These are phyloP conservation scores for Sugiyamaella smithiae DNA, from an alignment of 805 yeast genomes.

Conservation along the genomic window DNA sequence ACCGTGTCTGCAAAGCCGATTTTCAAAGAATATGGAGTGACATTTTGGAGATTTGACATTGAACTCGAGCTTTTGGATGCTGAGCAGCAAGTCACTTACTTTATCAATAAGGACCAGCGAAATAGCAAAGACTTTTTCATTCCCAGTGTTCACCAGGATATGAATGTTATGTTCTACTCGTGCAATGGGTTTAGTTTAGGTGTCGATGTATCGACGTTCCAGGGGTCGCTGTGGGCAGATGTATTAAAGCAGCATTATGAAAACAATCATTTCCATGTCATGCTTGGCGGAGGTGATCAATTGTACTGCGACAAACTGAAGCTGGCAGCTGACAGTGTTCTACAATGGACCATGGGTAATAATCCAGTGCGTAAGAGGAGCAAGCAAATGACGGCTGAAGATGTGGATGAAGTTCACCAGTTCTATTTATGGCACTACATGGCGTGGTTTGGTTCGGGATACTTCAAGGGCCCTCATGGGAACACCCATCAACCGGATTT, in stretches of 20 bases:
- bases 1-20: slow-evolving; percentile 37
- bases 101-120: slow-evolving; percentile 46
- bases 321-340: slow-evolving; percentile 44
- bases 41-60: slow-evolving; percentile 67
- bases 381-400: slow-evolving; percentile 44
- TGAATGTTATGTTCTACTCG: slow-evolving; percentile 80
- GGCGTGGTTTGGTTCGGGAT: slow-evolving; percentile 89
- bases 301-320: slow-evolving; percentile 83
- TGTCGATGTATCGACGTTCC: slow-evolving; percentile 62
- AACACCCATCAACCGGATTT: slow-evolving; percentile 62
- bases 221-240: slow-evolving; percentile 83
- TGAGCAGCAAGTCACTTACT: slow-evolving; percentile 66
- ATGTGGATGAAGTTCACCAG: slow-evolving; percentile 53
- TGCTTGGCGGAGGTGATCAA: slow-evolving; percentile 98
- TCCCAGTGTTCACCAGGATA: slow-evolving; percentile 61
- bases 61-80: slow-evolving; percentile 44
- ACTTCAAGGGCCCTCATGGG: slow-evolving; percentile 70
- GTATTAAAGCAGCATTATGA: slow-evolving; percentile 61
- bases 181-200: slow-evolving; percentile 87
- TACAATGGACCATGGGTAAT: slow-evolving; percentile 60
- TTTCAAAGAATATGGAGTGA: slow-evolving; percentile 43
- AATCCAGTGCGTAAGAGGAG: slow-evolving; percentile 47
- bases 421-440: slow-evolving; percentile 74
- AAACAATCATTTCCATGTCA: slow-evolving; percentile 73
- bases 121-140: slow-evolving; percentile 62